Evolutionary conservation across 768 basidiomycete species (phyloP), one percentile per base, ranked within the genome.

Genomic region (Galerina marginata): DNA sequence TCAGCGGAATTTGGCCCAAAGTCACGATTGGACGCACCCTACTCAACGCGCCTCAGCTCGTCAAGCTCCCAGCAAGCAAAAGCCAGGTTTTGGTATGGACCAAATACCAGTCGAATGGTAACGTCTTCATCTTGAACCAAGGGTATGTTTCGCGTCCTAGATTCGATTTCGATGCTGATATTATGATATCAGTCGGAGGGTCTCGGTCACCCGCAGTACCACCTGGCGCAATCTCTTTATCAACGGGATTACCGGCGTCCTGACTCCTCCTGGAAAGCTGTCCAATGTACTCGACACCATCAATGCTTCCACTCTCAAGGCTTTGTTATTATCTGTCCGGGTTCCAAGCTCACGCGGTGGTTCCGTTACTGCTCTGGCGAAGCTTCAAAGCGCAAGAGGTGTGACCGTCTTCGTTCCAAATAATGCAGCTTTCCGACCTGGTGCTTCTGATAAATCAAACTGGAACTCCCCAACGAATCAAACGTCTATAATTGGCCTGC

Each of bases 341-440:
- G 62, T 74, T 0, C 69, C 77, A 1, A 58, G 61, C 10, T 0
- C 59, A 0, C 67, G 74, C 56, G 78, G 76, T 0, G 69, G 63
- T 11, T 75, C 81, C 59, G 68, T 74, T 6, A 74, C 83, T 0
- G 68, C 74, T 10, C 65, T 73, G 42, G 61, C 79, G 55, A 46
- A 71, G 52, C 72, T 85, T 26, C 67, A 79, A 37, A 66, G 71
- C 1, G 71, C 81, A 1, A 70, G 62, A 25, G 91, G 90, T 2
- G 78, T 88, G 60, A 92, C 91, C 1, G 62, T 91, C 42, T 91
- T 92, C 67, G 83, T 86, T 3, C 91, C 91, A 7, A 80, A 74
- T 59, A 78, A 88, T 64, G 71, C 72, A 5, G 89, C 84, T 6
- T 56, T 90, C 36, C 29, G 29, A 7, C 29, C 29, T 33, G 29